Evolutionary conservation across 148 eudicot species (phyloP).

Genomic region (Persicaria maculosa): DNA sequence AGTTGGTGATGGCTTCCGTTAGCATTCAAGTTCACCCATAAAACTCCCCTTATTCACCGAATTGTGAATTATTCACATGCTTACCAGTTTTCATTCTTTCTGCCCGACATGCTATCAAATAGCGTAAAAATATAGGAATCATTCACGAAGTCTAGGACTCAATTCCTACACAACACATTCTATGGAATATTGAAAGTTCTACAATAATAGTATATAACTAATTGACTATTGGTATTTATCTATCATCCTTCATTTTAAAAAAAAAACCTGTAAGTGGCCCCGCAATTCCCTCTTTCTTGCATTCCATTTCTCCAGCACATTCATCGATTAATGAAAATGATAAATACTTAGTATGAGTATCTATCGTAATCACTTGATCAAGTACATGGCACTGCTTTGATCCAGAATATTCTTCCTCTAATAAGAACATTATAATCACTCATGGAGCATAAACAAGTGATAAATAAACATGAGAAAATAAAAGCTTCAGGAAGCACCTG

Average conservation of each 20-base stretch:
- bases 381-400: background rate
- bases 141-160: background rate
- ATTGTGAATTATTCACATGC: background rate
- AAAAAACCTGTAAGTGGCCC: background rate
- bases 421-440: background rate
- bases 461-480: background rate
- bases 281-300: background rate
- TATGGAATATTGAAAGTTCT: background rate
- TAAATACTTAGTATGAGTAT: background rate
- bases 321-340: background rate
- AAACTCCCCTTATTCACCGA: background rate
- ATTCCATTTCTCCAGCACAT: background rate
- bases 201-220: background rate
- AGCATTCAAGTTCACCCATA: conserved; percentile 22
- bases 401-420: background rate
- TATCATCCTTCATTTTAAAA: background rate
- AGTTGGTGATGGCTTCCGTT: conserved; percentile 98
- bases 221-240: background rate
- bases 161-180: background rate
- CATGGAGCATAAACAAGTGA: background rate
- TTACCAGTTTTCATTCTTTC: background rate
- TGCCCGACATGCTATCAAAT: background rate
- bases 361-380: background rate
- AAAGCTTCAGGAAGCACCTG: conserved; percentile 32
- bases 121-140: background rate